These are phyloP conservation scores for Leccinum fibrillosum DNA, from an alignment of 768 basidiomycete genomes.

Conservation along the genomic window DNA sequence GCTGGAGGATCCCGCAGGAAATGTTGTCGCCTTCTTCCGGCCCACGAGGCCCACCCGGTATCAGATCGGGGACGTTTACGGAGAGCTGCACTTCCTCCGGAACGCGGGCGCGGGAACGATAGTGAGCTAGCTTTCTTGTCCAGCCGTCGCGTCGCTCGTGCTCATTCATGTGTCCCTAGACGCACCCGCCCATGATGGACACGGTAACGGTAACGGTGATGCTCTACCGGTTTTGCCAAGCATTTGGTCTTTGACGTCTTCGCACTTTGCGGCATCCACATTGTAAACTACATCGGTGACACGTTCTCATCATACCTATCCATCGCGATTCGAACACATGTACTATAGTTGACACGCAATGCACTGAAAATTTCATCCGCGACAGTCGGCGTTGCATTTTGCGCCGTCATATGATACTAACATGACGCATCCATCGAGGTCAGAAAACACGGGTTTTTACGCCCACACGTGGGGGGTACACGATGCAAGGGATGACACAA, in stretches of 20 bases:
- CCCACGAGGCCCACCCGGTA: slow-evolving; percentile 76
- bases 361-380: slow-evolving; percentile 21
- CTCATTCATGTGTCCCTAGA: slow-evolving; percentile 42
- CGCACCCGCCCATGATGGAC: slow-evolving; percentile 90
- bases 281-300: slow-evolving; percentile 31
- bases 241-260: slow-evolving; percentile 41
- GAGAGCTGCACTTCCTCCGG: slow-evolving; percentile 81
- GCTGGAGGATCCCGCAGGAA: slow-evolving; percentile 70
- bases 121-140: slow-evolving; percentile 41
- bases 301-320: slow-evolving; percentile 29
- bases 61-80: slow-evolving; percentile 83
- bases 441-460: slow-evolving; percentile 28
- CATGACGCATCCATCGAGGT: slow-evolving; percentile 16
- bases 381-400: slow-evolving; percentile 18
- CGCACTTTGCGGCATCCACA: slow-evolving; percentile 23
- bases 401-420: slow-evolving; percentile 18
- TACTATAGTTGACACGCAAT: slow-evolving; percentile 31
- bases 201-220: slow-evolving; percentile 80
- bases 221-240: slow-evolving; percentile 76
- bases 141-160: slow-evolving; percentile 14
- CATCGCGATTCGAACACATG: slow-evolving; percentile 29
- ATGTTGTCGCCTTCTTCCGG: slow-evolving; percentile 76
- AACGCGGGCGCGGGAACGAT: slow-evolving; percentile 78
- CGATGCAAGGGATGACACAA: slow-evolving; percentile 31
- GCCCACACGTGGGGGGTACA: slow-evolving; percentile 33